These are phyloP conservation scores for Colletotrichum liriopes DNA, from an alignment of 2,329 filamentous ascomycete species.

Conservation along the genomic window DNA sequence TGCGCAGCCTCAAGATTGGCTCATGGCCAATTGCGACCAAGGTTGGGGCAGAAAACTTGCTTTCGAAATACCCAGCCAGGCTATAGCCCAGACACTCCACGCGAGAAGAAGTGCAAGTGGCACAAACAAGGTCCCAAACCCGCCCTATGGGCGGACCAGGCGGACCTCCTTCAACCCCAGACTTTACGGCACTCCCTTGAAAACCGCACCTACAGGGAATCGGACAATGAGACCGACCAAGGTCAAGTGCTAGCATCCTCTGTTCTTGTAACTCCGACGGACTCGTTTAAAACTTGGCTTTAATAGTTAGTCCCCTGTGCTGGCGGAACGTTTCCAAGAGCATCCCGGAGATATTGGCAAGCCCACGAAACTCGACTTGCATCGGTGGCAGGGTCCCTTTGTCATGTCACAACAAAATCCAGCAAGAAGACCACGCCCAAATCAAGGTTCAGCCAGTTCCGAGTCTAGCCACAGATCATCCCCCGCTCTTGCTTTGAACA, in stretches of 20 bases:
- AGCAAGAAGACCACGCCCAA: not conserved
- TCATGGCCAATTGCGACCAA: not conserved
- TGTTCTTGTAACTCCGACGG: too few species aligned
- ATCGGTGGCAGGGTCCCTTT: not conserved
- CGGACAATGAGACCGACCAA: not conserved
- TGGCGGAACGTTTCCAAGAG: constrained; percentile 11
- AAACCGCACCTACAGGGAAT: constrained; percentile 3
- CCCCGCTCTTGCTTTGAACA: constrained; percentile 4
- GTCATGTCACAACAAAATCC: not conserved
- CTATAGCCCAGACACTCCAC: not conserved
- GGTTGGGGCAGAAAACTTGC: not conserved
- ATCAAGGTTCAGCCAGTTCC: constrained; percentile 26
- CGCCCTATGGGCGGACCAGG: not conserved
- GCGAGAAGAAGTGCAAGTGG: not conserved
- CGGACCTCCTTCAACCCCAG: constrained; percentile 19
- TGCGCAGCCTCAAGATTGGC: constrained; percentile 20
- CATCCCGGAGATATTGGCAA: not conserved
- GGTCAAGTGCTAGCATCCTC: not conserved
- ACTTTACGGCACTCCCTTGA: constrained; percentile 22
- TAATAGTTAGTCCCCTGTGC: not conserved
- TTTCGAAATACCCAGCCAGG: not conserved
- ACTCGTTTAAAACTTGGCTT: constrained; percentile 8
- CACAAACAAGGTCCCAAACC: not conserved
- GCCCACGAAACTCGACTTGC: constrained; percentile 23
- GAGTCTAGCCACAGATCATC: constrained; percentile 27